Percentiles rank a stretch among this genome's conserved stretches.
phyloP scores from a whole-genome alignment of 768 basidiomycete species.

The Coprinopsis strossmayeri region DNA sequence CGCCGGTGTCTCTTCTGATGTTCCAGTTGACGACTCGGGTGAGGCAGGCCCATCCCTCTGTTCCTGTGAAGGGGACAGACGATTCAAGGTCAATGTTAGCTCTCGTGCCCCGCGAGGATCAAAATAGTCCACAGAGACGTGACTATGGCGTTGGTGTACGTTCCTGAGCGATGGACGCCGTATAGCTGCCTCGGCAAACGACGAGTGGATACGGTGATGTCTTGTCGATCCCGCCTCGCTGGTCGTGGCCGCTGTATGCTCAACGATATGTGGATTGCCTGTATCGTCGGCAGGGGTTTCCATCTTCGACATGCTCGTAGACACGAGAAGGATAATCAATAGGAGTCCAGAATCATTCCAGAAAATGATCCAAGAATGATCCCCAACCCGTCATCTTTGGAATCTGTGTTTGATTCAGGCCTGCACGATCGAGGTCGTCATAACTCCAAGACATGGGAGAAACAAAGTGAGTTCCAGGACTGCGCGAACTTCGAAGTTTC shows the following conservation, averaged over 20 bases:
- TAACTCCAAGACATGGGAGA: too few species aligned
- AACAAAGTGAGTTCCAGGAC: too few species aligned
- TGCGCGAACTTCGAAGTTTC: too few species aligned
- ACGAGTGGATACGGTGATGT: not conserved
- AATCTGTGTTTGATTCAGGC: too few species aligned
- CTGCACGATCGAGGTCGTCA: too few species aligned
- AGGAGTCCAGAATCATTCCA: too few species aligned
- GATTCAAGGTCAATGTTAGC: conserved; percentile 25
- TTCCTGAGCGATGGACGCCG: not conserved
- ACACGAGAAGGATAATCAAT: too few species aligned
- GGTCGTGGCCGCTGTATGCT: not conserved
- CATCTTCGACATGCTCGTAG: too few species aligned
- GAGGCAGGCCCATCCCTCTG: not conserved
- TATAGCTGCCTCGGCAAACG: not conserved
- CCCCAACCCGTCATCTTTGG: too few species aligned
- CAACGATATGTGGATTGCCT: too few species aligned
- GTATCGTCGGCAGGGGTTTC: not conserved
- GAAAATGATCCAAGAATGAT: too few species aligned
- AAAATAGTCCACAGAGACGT: conserved; percentile 42
- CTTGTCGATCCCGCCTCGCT: not conserved
- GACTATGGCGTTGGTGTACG: conserved; percentile 15
- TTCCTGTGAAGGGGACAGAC: not conserved
- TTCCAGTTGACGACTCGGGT: too few species aligned
- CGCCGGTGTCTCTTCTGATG: conserved; percentile 17
- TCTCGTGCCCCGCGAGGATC: conserved; percentile 43